These are phyloP conservation scores for Claviceps capensis DNA, from an alignment of 2,329 filamentous ascomycete species.

Conservation along the genomic window DNA sequence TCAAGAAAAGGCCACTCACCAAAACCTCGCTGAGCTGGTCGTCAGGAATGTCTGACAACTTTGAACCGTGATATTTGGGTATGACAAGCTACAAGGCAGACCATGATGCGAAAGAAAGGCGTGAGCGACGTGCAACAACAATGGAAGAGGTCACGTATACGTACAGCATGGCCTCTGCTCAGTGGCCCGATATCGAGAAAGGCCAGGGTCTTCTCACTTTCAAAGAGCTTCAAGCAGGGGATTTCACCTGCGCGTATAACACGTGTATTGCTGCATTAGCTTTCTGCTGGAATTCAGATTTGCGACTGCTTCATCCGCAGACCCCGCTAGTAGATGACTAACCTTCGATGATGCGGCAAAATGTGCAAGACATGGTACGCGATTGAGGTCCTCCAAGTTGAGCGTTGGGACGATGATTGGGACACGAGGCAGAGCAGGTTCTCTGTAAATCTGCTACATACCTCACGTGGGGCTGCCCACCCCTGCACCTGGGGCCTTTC, in stretches of 20 bases:
- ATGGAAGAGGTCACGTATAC: conserved; percentile 12
- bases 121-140: neutral
- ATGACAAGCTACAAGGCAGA: conserved; percentile 62
- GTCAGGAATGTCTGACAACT: conserved; percentile 86
- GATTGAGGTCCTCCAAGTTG: too few relatives aligned
- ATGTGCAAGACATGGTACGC: conserved; percentile 52
- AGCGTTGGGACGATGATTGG: too few relatives aligned
- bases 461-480: too few relatives aligned
- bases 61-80: conserved; percentile 85
- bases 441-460: too few relatives aligned
- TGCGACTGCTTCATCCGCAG: too few relatives aligned
- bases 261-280: neutral
- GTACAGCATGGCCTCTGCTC: conserved; percentile 76
- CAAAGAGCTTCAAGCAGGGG: conserved; percentile 90
- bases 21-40: conserved; percentile 73
- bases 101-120: neutral
- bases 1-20: conserved; percentile 29
- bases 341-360: conserved; percentile 98
- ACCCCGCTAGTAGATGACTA: conserved; percentile 7
- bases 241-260: conserved; percentile 58
- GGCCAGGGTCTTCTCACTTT: conserved; percentile 83
- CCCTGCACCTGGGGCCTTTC: too few relatives aligned
- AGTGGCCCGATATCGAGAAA: conserved; percentile 95
- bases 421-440: too few relatives aligned
- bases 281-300: too few relatives aligned